These are phyloP conservation scores for Diaporthe eres DNA, from an alignment of 2,329 filamentous ascomycete genomes.

Conservation along the genomic window DNA sequence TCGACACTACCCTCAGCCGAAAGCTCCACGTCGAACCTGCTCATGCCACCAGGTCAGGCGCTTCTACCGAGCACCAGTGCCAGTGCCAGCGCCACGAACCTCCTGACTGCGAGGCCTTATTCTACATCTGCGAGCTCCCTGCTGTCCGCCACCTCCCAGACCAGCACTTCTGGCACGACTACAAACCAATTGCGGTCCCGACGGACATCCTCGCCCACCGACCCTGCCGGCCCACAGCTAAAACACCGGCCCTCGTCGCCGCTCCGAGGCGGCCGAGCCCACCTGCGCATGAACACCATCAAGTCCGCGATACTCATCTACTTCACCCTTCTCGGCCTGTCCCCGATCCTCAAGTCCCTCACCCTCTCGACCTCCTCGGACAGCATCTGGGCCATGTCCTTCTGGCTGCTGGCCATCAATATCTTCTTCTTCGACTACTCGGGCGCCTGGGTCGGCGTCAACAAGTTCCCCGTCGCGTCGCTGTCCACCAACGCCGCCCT, in stretches of 20 bases:
- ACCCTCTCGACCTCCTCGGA: slow-evolving; percentile 92
- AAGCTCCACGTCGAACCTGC: slow-evolving; percentile 63
- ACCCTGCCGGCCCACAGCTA: slow-evolving; percentile 50
- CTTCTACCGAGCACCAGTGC: slow-evolving; percentile 46
- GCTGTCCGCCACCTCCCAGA: slow-evolving; percentile 59
- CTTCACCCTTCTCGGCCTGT: slow-evolving; percentile 90
- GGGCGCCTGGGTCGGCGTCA: slow-evolving; percentile 69
- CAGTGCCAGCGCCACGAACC: slow-evolving; percentile 46
- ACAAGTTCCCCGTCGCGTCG: slow-evolving; percentile 75
- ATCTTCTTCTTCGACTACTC: slow-evolving; percentile 99
- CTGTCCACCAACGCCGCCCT: slow-evolving; percentile 95
- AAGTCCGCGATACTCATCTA: slow-evolving; percentile 96
- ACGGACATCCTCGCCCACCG: slow-evolving; percentile 48
- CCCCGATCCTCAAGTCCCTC: slow-evolving; percentile 96
- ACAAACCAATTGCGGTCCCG: slow-evolving; percentile 47
- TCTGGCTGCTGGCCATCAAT: slow-evolving; percentile 93
- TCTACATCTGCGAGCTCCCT: slow-evolving; percentile 70
- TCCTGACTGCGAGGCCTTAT: slow-evolving; percentile 56
- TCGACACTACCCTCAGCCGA: slow-evolving; percentile 55
- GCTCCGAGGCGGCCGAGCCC: slow-evolving; percentile 57
- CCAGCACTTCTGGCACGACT: slow-evolving; percentile 44
- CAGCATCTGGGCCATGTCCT: slow-evolving; percentile 97
- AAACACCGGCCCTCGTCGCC: slow-evolving; percentile 52
- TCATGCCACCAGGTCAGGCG: slow-evolving; percentile 42
- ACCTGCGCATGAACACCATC: slow-evolving; percentile 79